Percentiles rank a stretch among this genome's conserved stretches.
These are phyloP conservation scores for Cercospora beticola DNA, from an alignment of 2,329 filamentous ascomycete genomes.

Conservation along the genomic window DNA sequence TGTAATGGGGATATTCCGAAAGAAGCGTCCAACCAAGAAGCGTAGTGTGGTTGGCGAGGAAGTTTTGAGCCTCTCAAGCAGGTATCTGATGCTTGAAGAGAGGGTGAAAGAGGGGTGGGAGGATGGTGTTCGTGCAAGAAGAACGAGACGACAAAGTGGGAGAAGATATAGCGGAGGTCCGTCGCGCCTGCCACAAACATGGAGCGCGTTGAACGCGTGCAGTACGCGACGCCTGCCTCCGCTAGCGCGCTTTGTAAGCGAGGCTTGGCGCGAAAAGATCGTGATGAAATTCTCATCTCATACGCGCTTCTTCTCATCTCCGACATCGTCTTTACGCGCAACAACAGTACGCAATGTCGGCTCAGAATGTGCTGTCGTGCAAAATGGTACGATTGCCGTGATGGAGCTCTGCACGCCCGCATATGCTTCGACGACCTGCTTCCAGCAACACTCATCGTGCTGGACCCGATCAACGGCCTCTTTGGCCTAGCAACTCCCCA, in stretches of 20 bases:
- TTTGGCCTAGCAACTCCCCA: background rate
- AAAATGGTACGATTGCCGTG: background rate
- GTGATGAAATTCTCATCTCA: conserved; percentile 5
- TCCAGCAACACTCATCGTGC: too few species aligned
- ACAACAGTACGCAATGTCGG: background rate
- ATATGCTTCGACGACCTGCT: background rate
- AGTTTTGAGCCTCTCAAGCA: conserved; percentile 21
- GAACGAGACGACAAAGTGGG: conserved; percentile 13
- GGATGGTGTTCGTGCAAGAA: conserved; percentile 20
- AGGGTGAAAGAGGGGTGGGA: conserved; percentile 4
- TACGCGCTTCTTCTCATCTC: background rate
- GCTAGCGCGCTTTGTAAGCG: conserved; percentile 13
- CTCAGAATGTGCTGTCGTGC: background rate
- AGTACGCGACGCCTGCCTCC: conserved; percentile 5
- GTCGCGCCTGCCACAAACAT: conserved; percentile 14
- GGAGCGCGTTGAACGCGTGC: conserved; percentile 2
- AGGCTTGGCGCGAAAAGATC: conserved; percentile 1
- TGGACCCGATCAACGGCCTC: background rate
- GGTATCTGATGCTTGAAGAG: conserved; percentile 21
- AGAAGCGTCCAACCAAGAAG: conserved; percentile 16
- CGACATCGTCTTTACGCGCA: background rate
- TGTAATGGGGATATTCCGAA: conserved; percentile 12
- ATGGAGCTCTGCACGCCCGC: background rate
- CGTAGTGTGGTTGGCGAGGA: conserved; percentile 5
- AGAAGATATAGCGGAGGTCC: conserved; percentile 19